Conservation (phyloP, 129 eudicot genomes). For the Centella asiatica region DNA sequence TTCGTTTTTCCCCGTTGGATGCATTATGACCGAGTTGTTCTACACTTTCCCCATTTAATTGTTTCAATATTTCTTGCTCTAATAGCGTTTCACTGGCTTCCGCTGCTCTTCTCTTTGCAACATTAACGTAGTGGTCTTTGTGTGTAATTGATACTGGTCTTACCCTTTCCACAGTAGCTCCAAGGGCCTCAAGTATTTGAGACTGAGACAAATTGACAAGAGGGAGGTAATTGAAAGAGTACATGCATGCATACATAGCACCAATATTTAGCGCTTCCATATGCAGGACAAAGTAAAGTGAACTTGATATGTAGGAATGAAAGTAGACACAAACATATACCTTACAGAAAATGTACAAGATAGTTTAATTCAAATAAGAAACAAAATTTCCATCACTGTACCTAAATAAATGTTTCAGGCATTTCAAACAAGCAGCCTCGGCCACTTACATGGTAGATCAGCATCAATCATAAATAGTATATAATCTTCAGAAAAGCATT, state of each 20-base stretch:
- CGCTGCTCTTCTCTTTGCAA: conserved; percentile 85
- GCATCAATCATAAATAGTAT: neutral
- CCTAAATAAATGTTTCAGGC: neutral
- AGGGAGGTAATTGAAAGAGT: neutral
- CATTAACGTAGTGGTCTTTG: conserved; percentile 82
- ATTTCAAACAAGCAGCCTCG: neutral
- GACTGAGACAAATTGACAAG: conserved; percentile 42
- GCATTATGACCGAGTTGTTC: conserved; percentile 27
- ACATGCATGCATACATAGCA: neutral
- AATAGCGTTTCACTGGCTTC: conserved; percentile 67
- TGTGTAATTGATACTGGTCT: conserved; percentile 98
- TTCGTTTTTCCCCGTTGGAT: conserved; percentile 16
- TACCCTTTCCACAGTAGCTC: conserved; percentile 96
- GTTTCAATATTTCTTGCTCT: conserved; percentile 14
- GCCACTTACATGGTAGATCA: neutral
- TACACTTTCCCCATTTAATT: conserved; percentile 17
- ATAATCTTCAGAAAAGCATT: neutral
- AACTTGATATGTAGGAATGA: neutral
- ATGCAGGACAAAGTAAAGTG: no score
- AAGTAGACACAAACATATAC: neutral
- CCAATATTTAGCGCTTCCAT: neutral
- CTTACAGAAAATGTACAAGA: no score
- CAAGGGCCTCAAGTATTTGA: conserved; percentile 89
- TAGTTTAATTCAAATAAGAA: neutral
- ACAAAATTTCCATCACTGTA: neutral